Evolutionary conservation across 177 flowering plant species (phyloP).

Genomic region (Vitis hybrid): DNA sequence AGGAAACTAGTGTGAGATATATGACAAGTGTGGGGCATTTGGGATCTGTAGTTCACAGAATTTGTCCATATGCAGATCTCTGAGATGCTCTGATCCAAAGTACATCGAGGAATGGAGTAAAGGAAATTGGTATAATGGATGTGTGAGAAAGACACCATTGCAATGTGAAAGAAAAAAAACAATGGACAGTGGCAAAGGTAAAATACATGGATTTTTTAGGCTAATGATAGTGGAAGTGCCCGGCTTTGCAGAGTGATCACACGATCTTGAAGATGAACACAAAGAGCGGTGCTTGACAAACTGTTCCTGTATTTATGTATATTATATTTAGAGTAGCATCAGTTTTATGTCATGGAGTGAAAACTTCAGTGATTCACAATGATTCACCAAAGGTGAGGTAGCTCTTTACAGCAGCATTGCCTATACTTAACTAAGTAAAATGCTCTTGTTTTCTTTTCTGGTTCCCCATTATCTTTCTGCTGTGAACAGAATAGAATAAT

Average conservation of each 20-base stretch:
- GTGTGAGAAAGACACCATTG: constrained; percentile 9
- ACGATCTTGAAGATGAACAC: constrained; percentile 6
- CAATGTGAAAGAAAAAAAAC: constrained; percentile 15
- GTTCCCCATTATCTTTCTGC: too few relatives aligned
- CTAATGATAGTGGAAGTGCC: constrained; percentile 12
- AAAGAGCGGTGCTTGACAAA: constrained; percentile 8
- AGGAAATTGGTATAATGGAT: too few relatives aligned
- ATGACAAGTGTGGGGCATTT: too few relatives aligned
- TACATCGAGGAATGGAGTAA: too few relatives aligned
- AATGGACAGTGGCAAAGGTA: neutral
- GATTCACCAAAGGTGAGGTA: too few relatives aligned
- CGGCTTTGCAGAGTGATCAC: constrained; percentile 9
- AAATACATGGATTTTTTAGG: constrained; percentile 13
- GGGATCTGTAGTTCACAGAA: too few relatives aligned
- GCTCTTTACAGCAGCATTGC: too few relatives aligned
- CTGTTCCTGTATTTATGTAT: constrained; percentile 15
- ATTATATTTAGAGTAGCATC: constrained; percentile 1
- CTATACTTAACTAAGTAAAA: too few relatives aligned
- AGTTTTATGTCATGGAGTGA: neutral
- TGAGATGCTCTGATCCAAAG: too few relatives aligned
- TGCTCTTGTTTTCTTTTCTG: too few relatives aligned
- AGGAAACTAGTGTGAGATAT: constrained; percentile 5
- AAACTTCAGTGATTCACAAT: constrained; percentile 7
- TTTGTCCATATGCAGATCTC: too few relatives aligned
- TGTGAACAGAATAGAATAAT: too few relatives aligned